Percentiles rank a stretch among this genome's conserved stretches.
Evolutionary conservation across 441 rosid species (phyloP).

Genomic region (Erodium texanum): DNA sequence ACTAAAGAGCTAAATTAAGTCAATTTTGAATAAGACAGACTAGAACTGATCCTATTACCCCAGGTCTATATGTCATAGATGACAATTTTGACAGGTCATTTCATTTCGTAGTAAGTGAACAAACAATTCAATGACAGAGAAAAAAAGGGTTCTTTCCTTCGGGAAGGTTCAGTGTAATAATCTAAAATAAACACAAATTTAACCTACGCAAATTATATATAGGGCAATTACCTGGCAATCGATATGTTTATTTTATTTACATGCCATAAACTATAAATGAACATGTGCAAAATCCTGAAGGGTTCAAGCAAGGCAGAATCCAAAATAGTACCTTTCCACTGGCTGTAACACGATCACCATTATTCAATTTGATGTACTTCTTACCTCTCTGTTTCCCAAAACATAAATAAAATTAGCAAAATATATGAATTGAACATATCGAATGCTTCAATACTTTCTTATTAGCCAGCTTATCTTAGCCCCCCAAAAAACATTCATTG

Average conservation of each 20-base stretch:
- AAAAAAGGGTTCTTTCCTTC: too few relatives aligned
- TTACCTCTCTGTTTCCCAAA: slow-evolving; percentile 74
- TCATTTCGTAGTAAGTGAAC: too few relatives aligned
- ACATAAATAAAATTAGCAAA: slow-evolving; percentile 5
- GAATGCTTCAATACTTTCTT: slow-evolving; percentile 10
- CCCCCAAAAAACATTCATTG: background rate
- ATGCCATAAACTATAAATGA: background rate
- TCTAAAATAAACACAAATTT: too few relatives aligned
- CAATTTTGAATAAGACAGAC: background rate
- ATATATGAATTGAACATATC: slow-evolving; percentile 2
- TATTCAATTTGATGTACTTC: slow-evolving; percentile 84
- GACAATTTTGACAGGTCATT: too few relatives aligned
- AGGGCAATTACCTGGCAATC: background rate
- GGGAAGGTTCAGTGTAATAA: too few relatives aligned
- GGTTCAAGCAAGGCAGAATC: slow-evolving; percentile 4
- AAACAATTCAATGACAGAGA: too few relatives aligned
- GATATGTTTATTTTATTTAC: background rate
- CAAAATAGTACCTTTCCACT: slow-evolving; percentile 75
- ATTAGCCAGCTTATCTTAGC: background rate
- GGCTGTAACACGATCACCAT: slow-evolving; percentile 91
- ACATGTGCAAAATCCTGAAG: background rate
- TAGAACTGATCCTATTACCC: background rate
- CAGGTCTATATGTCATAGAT: too few relatives aligned
- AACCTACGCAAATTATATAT: too few relatives aligned
- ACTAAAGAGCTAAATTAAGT: background rate